Percentiles rank a stretch among this genome's conserved stretches.
These are phyloP conservation scores for Yamadazyma kitorensis DNA, from an alignment of 805 yeast species.

Conservation along the genomic window DNA sequence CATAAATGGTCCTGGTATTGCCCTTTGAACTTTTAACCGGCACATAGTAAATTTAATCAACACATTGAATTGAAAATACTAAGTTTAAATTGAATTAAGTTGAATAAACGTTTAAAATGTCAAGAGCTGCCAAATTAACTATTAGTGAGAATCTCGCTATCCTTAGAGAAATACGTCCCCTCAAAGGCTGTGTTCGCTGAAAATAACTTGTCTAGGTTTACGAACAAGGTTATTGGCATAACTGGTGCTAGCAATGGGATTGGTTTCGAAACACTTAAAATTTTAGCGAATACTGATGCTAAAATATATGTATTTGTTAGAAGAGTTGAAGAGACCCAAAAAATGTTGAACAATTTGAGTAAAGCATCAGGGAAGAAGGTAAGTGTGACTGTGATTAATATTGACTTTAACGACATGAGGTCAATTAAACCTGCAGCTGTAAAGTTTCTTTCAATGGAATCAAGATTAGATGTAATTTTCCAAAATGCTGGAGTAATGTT, in stretches of 20 bases:
- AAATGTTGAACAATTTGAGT: conserved; percentile 24
- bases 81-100: no score
- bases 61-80: no score
- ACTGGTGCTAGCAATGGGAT: conserved; percentile 42
- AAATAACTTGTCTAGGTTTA: conserved; percentile 25
- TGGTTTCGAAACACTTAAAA: conserved; percentile 24
- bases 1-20: no score
- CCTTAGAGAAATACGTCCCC: no score
- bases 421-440: conserved; percentile 37
- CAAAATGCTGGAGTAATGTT: conserved; percentile 30
- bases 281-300: conserved; percentile 28
- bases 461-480: conserved; percentile 19
- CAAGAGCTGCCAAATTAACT: no score
- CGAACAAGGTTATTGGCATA: conserved; percentile 36
- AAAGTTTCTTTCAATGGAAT: conserved; percentile 14
- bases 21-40: no score
- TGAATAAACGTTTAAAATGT: no score
- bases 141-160: no score
- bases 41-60: no score
- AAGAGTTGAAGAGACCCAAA: conserved; percentile 26
- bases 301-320: conserved; percentile 38
- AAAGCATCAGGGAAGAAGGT: conserved; percentile 18
- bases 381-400: conserved; percentile 11
- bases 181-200: conserved; percentile 10
- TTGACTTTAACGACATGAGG: conserved; percentile 40